Conservation (phyloP, 1,139 yeast genomes). For the Taphrina communis region DNA sequence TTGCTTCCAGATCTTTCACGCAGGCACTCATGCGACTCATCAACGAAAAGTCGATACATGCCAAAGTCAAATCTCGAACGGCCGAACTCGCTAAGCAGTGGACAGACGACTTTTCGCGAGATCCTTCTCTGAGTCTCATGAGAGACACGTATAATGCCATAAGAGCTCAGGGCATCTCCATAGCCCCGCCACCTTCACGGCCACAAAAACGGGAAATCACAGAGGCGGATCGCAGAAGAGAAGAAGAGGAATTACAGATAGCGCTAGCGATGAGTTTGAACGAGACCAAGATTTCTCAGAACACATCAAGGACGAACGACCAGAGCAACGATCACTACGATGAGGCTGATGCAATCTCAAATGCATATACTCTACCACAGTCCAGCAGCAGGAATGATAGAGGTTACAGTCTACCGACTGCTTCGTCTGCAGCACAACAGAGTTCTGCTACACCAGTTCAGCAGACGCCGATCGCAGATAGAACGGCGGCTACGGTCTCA, state of each 20-base stretch:
- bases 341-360: constrained; percentile 34
- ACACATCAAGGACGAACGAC: constrained; percentile 3
- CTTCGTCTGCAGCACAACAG: constrained; percentile 36
- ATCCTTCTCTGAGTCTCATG: constrained; percentile 77
- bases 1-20: constrained; percentile 74
- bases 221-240: constrained; percentile 59
- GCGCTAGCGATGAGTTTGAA: constrained; percentile 78
- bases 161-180: constrained; percentile 47
- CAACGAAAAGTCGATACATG: constrained; percentile 65
- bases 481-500: constrained; percentile 57
- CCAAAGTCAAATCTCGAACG: constrained; percentile 67
- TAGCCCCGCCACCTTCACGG: constrained; percentile 59
- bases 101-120: constrained; percentile 61
- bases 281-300: constrained; percentile 54
- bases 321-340: constrained; percentile 26
- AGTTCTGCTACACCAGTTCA: constrained; percentile 45
- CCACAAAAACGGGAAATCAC: constrained; percentile 66
- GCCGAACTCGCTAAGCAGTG: constrained; percentile 74
- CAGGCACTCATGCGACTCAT: constrained; percentile 62
- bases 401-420: constrained; percentile 31
- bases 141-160: constrained; percentile 60
- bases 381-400: constrained; percentile 32
- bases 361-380: constrained; percentile 40
- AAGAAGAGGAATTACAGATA: constrained; percentile 80
- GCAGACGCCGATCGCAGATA: constrained; percentile 45